These are phyloP conservation scores for Knufia fluminis DNA, from an alignment of 2,329 filamentous ascomycete species.

Conservation along the genomic window DNA sequence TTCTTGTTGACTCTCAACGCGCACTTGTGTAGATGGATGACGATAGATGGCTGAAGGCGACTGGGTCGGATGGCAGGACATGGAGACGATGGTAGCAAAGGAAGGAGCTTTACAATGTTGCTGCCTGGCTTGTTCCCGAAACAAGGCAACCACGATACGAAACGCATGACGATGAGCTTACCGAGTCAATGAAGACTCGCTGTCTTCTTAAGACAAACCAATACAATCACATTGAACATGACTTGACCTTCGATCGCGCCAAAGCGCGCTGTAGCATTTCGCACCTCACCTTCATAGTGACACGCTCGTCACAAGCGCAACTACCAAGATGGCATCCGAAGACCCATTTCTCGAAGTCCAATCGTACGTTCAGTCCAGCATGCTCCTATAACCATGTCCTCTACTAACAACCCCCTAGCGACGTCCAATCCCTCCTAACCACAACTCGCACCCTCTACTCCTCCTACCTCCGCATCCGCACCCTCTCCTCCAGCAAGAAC, in stretches of 20 bases:
- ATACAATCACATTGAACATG: too few relatives aligned
- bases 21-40: too few relatives aligned
- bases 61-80: too few relatives aligned
- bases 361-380: slow-evolving; percentile 27
- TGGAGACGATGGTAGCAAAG: too few relatives aligned
- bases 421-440: slow-evolving; percentile 75
- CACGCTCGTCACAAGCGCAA: neutral
- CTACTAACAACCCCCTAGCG: slow-evolving; percentile 44
- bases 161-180: neutral
- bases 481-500: slow-evolving; percentile 68
- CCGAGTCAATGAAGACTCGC: too few relatives aligned
- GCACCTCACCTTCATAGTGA: neutral
- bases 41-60: too few relatives aligned
- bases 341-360: slow-evolving; percentile 43
- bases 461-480: slow-evolving; percentile 92
- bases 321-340: slow-evolving; percentile 6
- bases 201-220: too few relatives aligned
- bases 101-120: too few relatives aligned
- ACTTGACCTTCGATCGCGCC: neutral
- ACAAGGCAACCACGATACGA: neutral
- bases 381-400: neutral
- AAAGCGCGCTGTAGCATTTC: neutral
- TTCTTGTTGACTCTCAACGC: too few relatives aligned
- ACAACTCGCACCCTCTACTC: slow-evolving; percentile 78
- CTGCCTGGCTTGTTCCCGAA: too few relatives aligned